Evolutionary conservation across 2,329 filamentous ascomycete genomes (phyloP), one percentile per base, ranked within the genome.

Genomic region (Gliomastix tumulicola): DNA sequence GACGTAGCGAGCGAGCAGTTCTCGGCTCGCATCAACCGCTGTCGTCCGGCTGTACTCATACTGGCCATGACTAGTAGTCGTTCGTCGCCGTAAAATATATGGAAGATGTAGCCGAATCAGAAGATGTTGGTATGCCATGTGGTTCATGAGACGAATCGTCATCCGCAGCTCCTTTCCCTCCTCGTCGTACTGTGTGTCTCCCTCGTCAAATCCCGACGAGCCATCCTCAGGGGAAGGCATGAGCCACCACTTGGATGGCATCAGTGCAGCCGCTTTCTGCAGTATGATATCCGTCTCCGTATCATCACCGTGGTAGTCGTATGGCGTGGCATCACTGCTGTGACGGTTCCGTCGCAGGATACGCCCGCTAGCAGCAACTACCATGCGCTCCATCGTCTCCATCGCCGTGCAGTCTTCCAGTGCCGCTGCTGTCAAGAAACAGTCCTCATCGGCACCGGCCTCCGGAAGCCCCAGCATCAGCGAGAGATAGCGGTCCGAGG

Each of bases 401-500:
- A 28, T 16, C 10, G 25, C 25, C n/a, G n/a, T 16, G 17, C 25
- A 28, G 10, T 28, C 13, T 28, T 28, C 25, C 25, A 28, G 17
- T n/a, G 17, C 25, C 25, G n/a, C 25, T 9, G 25, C 13, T n/a
- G 17, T 13, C 13, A 16, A 13, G 17, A 28, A 28, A 16, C n/a
- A 13, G 17, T 28, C 25, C 13, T 28, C 25, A 28, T 28, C 4
- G n/a, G 17, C 25, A 16, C n/a, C 17, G 25, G 17, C 25, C n/a
- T 28, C 13, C 1, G 71, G 58, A 5, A 76, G 57, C 1, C 70
- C 71, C 0, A 76, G 60, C 13, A 75, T 56, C 4, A 76, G 57
- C 0, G 66, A 73, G 8, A 73, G 44, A 38, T 68, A 69, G 6
- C 72, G 65, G 38, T 78, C 74, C 30, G 53, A 59, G 43, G 59